These are phyloP conservation scores for Beta macrorhiza DNA, from an alignment of 179 eudicot species.

Conservation along the genomic window DNA sequence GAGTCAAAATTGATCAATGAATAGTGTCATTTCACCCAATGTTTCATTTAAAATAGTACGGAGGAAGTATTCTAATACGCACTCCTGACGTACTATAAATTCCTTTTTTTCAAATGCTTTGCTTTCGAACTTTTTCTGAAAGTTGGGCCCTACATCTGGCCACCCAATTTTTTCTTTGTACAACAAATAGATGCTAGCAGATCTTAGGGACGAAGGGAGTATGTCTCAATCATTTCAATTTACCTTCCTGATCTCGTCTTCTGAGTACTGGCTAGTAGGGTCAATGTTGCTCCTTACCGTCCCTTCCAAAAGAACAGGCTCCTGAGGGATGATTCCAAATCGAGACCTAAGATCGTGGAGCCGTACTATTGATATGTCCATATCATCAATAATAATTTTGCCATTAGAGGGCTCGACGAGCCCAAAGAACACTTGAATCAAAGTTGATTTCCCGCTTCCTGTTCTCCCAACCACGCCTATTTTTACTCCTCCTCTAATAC, in stretches of 20 bases:
- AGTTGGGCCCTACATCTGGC: neutral
- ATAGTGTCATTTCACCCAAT: too few relatives aligned
- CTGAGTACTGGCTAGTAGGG: slow-evolving; percentile 71
- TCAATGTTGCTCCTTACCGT: slow-evolving; percentile 94
- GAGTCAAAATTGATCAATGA: too few relatives aligned
- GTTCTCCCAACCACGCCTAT: slow-evolving; percentile 98
- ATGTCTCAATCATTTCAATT: neutral
- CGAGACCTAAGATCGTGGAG: slow-evolving; percentile 96
- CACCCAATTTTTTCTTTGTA: too few relatives aligned
- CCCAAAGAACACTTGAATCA: slow-evolving; percentile 84
- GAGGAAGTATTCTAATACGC: neutral
- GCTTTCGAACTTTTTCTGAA: too few relatives aligned
- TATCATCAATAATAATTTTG: slow-evolving; percentile 63
- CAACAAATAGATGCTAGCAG: too few relatives aligned
- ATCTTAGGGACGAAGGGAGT: neutral
- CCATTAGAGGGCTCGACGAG: slow-evolving; percentile 93
- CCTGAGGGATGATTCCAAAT: slow-evolving; percentile 97
- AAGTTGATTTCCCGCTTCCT: slow-evolving; percentile 91
- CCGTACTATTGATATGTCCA: slow-evolving; percentile 66
- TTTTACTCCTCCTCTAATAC: slow-evolving; percentile 84
- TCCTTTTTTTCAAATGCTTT: too few relatives aligned
- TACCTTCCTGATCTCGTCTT: slow-evolving; percentile 98
- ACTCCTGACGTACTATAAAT: too few relatives aligned
- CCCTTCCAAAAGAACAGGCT: slow-evolving; percentile 95
- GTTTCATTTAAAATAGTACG: too few relatives aligned